These are phyloP conservation scores for Phaseolus coccineus DNA, from an alignment of 331 rosid species.

Conservation along the genomic window DNA sequence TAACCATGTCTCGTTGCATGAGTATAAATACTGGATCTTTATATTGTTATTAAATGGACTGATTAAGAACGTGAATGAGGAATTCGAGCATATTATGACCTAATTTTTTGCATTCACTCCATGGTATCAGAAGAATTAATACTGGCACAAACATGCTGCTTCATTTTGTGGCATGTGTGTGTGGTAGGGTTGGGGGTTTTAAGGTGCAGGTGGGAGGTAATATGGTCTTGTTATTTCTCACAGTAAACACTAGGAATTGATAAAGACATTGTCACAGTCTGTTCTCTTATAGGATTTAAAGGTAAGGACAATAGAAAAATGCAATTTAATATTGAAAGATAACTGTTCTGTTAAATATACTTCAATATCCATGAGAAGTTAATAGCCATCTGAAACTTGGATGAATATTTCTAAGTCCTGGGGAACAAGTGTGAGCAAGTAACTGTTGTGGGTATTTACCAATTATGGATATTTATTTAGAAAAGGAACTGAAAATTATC, in stretches of 20 bases:
- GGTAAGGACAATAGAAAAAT: neutral
- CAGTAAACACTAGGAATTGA: neutral
- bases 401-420: neutral
- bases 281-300: conserved; percentile 14
- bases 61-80: conserved; percentile 3
- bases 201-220: neutral
- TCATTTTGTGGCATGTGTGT: neutral
- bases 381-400: conserved; percentile 1
- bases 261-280: neutral
- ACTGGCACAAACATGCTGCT: conserved; percentile 5
- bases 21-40: conserved; percentile 15
- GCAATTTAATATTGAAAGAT: conserved; percentile 21
- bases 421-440: neutral
- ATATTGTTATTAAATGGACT: neutral
- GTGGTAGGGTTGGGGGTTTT: neutral
- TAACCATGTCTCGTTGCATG: conserved; percentile 25
- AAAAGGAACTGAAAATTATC: neutral
- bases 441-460: conserved; percentile 5
- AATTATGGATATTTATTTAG: neutral
- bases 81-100: conserved; percentile 19
- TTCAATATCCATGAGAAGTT: neutral
- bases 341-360: neutral
- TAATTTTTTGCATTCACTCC: neutral
- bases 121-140: neutral
- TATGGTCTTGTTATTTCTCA: neutral